Evolutionary conservation across 192 early-diverging fungal genomes (phyloP), one percentile per base, ranked within the genome.

Genomic region (Martensiomyces pterosporus): DNA sequence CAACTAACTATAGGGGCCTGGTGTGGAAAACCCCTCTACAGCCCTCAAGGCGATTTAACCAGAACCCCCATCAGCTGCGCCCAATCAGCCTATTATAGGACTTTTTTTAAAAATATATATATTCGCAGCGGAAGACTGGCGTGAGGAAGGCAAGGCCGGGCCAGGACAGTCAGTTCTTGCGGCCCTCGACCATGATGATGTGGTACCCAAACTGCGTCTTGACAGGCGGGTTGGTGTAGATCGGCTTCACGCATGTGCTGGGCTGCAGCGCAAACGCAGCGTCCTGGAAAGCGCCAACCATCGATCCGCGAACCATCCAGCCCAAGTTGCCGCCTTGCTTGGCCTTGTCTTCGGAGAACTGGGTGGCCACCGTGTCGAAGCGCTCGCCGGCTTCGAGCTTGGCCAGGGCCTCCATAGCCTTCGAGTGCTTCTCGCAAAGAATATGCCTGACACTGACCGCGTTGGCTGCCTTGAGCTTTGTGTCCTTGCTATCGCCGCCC

Each of bases 261-360:
- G 82, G 80, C 43, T 71, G 75, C 22, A 92, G 76, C 5, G 70
- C 72, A 60, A 92, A 90, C 1, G 90, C 90, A 13, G 85, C 88
- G 27, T 87, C 82, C 59, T 90, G 87, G 58, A 92, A 92, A 0
- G 79, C 57, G 2, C 82, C 87, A 1, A 87, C 86, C 82, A 82
- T 82, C 19, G 78, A 75, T 29, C 85, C 89, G 32, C 90, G 78
- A 8, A 48, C 66, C 83, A 84, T 83, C 82, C 85, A 82, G 14
- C 90, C 90, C n/a, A 93, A 64, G 12, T 70, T 77, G 48, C 90
- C 87, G 35, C 90, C 90, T 15, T 61, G 57, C 43, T 84, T 88
- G 23, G 90, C 88, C 62, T 92, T 92, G 58, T 92, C 90, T 48
- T 92, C 90, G 26, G 85, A 87, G 41, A 76, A 92, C 24, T 67